Conservation (phyloP, 352 stramenopile species). For the Globisporangium parvum region DNA sequence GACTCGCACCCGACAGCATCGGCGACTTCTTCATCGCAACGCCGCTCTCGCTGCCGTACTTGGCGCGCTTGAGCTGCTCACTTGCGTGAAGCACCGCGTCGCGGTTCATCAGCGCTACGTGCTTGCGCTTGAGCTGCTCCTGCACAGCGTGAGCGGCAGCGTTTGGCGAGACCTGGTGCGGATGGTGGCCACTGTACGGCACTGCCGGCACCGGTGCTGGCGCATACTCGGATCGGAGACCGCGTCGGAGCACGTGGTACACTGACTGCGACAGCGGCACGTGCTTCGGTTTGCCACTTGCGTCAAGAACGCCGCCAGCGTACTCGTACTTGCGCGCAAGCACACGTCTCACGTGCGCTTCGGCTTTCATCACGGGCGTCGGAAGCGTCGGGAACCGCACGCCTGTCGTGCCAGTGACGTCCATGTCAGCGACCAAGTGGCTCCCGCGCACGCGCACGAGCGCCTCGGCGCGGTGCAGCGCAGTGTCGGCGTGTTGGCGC, state of each 20-base stretch:
- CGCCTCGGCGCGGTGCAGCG: slow-evolving; percentile 31
- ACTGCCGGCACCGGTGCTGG: not conserved
- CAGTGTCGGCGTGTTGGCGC: slow-evolving; percentile 37
- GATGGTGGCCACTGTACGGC: slow-evolving; percentile 1
- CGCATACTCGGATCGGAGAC: slow-evolving; percentile 8
- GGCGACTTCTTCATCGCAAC: slow-evolving; percentile 2
- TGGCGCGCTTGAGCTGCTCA: slow-evolving; percentile 15
- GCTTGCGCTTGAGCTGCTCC: slow-evolving; percentile 18
- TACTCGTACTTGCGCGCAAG: slow-evolving; percentile 54
- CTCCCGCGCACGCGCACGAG: slow-evolving; percentile 26
- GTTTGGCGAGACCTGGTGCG: slow-evolving; percentile 9
- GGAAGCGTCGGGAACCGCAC: slow-evolving; percentile 32
- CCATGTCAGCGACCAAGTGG: slow-evolving; percentile 21
- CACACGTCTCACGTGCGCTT: slow-evolving; percentile 30
- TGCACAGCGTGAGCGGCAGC: not conserved
- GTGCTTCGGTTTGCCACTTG: slow-evolving; percentile 20
- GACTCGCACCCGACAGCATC: not conserved
- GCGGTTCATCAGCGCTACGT: slow-evolving; percentile 1
- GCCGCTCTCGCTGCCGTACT: slow-evolving; percentile 1
- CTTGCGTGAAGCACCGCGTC: slow-evolving; percentile 1
- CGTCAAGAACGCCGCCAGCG: slow-evolving; percentile 26
- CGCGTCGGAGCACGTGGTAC: slow-evolving; percentile 23
- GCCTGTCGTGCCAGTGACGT: slow-evolving; percentile 18
- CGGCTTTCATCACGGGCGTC: slow-evolving; percentile 31
- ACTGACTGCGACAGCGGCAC: slow-evolving; percentile 41